Conservation (phyloP, 192 early-diverging fungal species). For the Chytriomyces hyalinus region DNA sequence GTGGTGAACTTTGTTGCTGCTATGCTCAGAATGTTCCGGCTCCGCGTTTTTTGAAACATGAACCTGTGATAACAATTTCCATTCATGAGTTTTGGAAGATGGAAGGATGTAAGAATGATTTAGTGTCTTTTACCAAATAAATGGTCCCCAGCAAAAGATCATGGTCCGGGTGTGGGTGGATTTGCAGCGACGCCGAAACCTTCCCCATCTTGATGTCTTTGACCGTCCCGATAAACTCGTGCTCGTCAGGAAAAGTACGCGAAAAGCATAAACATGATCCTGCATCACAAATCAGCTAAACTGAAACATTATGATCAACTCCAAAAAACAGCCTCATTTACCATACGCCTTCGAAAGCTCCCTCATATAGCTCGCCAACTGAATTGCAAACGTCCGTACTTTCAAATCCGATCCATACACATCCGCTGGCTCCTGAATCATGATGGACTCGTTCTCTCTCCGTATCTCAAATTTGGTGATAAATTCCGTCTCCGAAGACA, state of each 20-base stretch:
- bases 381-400: slow-evolving; percentile 13
- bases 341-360: slow-evolving; percentile 25
- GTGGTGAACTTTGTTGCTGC: background rate
- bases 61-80: too few relatives aligned
- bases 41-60: too few relatives aligned
- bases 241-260: slow-evolving; percentile 23
- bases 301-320: background rate
- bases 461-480: slow-evolving; percentile 31
- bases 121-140: slow-evolving; percentile 15
- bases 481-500: slow-evolving; percentile 18
- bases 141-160: slow-evolving; percentile 20
- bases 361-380: slow-evolving; percentile 15
- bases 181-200: slow-evolving; percentile 16
- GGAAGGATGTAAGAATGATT: background rate
- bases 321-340: background rate
- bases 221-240: slow-evolving; percentile 30
- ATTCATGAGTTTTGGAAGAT: too few relatives aligned
- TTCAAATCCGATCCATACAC: background rate
- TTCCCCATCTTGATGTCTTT: slow-evolving; percentile 30
- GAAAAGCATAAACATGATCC: slow-evolving; percentile 13
- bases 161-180: slow-evolving; percentile 21
- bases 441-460: slow-evolving; percentile 11
- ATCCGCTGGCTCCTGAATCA: slow-evolving; percentile 27
- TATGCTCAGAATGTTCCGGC: too few relatives aligned
- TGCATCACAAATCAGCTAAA: background rate